These are phyloP conservation scores for Tranzscheliella williamsii DNA, from an alignment of 1,284 basidiomycete genomes.

Conservation along the genomic window DNA sequence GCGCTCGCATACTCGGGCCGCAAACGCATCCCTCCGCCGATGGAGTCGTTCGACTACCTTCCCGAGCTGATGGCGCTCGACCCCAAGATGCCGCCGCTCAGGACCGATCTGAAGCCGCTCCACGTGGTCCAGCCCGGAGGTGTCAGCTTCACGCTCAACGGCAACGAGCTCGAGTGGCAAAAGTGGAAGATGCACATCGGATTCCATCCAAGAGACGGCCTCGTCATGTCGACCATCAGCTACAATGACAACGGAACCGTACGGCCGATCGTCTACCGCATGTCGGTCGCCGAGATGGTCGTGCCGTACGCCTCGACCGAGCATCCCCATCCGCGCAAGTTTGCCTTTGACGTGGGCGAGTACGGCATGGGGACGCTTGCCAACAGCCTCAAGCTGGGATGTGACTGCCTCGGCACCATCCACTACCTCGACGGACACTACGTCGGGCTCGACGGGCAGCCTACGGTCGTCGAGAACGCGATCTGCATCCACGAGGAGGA, in stretches of 20 bases:
- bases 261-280: conserved; percentile 62
- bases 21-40: conserved; percentile 73
- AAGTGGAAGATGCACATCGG: conserved; percentile 88
- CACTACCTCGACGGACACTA: conserved; percentile 61
- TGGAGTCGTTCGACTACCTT: conserved; percentile 71
- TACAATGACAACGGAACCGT: conserved; percentile 36
- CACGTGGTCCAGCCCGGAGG: conserved; percentile 85
- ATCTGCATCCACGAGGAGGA: conserved; percentile 93
- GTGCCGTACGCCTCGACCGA: conserved; percentile 62
- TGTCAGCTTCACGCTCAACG: conserved; percentile 81
- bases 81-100: conserved; percentile 33
- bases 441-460: conserved; percentile 49
- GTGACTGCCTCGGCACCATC: conserved; percentile 63
- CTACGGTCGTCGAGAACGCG: conserved; percentile 65
- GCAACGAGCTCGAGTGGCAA: conserved; percentile 80
- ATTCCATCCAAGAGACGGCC: conserved; percentile 70
- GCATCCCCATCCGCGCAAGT: conserved; percentile 45
- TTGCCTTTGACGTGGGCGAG: conserved; percentile 64
- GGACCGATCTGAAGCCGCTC: conserved; percentile 78
- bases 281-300: conserved; percentile 63
- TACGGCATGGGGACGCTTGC: conserved; percentile 62
- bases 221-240: conserved; percentile 67
- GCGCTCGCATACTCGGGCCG: conserved; percentile 67
- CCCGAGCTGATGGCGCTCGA: conserved; percentile 67
- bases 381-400: conserved; percentile 63